Percentiles rank a stretch among this genome's conserved stretches.
These are phyloP conservation scores for Helicostylum pulchrum DNA, from an alignment of 192 early-diverging fungal species.

Conservation along the genomic window DNA sequence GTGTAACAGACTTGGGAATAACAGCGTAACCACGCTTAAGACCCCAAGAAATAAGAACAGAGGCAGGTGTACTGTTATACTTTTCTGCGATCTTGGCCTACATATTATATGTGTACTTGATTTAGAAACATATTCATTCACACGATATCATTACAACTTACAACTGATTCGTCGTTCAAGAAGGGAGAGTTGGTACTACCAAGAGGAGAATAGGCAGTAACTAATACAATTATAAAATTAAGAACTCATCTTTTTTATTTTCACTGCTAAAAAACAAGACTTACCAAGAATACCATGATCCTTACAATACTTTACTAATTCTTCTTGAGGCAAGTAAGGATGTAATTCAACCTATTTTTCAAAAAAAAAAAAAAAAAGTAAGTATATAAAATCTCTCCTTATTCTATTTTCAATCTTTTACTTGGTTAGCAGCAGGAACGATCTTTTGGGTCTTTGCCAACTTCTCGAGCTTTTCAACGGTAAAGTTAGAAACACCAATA, in stretches of 20 bases:
- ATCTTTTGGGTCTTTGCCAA: slow-evolving; percentile 19
- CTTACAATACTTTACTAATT: slow-evolving; percentile 49
- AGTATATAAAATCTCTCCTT: too few relatives aligned
- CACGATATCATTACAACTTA: slow-evolving; percentile 18
- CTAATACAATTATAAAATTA: background rate
- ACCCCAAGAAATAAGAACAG: slow-evolving; percentile 78
- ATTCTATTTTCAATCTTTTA: slow-evolving; percentile 3
- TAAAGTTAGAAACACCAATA: slow-evolving; percentile 65
- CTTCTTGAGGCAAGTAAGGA: slow-evolving; percentile 54
- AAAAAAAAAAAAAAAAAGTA: too few relatives aligned
- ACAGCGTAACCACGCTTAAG: slow-evolving; percentile 69
- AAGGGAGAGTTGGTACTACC: slow-evolving; percentile 43
- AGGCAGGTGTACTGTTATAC: slow-evolving; percentile 62
- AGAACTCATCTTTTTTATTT: too few relatives aligned
- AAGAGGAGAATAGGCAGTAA: slow-evolving; percentile 83
- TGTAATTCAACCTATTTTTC: slow-evolving; percentile 67
- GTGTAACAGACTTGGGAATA: slow-evolving; percentile 79
- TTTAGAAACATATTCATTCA: background rate
- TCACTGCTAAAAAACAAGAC: slow-evolving; percentile 44
- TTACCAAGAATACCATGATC: slow-evolving; percentile 2
- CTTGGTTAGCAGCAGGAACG: slow-evolving; percentile 55
- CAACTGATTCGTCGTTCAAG: slow-evolving; percentile 19
- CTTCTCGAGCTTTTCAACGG: slow-evolving; percentile 32
- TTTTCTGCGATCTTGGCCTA: slow-evolving; percentile 58
- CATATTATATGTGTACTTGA: background rate